These are phyloP conservation scores for Microbotryum lychnidis-dioicae DNA, from an alignment of 1,284 basidiomycete genomes.

Conservation along the genomic window DNA sequence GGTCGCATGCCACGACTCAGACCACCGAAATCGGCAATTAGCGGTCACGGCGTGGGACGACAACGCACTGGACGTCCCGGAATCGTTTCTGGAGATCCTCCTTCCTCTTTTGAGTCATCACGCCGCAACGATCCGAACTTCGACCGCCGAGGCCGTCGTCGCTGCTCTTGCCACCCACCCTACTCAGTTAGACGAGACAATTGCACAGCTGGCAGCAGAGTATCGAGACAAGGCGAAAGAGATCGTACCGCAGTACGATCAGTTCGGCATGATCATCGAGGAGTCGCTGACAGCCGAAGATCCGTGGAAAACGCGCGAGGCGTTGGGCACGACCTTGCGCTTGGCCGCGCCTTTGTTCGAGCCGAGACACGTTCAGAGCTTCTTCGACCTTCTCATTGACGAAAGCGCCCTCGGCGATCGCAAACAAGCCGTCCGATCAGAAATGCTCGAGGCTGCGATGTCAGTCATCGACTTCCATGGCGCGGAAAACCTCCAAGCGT, in stretches of 20 bases:
- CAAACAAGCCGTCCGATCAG: slow-evolving; percentile 67
- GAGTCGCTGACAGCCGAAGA: slow-evolving; percentile 83
- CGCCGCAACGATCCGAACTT: slow-evolving; percentile 69
- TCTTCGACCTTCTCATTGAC: slow-evolving; percentile 81
- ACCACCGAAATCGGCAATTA: slow-evolving; percentile 80
- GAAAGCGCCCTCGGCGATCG: slow-evolving; percentile 84
- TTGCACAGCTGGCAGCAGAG: slow-evolving; percentile 54
- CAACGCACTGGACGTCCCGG: slow-evolving; percentile 83
- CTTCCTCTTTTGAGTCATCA: slow-evolving; percentile 73
- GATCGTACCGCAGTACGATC: slow-evolving; percentile 63
- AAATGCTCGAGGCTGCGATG: slow-evolving; percentile 79
- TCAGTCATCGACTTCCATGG: slow-evolving; percentile 79
- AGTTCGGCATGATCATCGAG: slow-evolving; percentile 78
- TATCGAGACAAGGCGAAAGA: slow-evolving; percentile 85
- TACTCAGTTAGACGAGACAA: slow-evolving; percentile 51
- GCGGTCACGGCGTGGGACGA: slow-evolving; percentile 88
- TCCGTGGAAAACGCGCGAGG: slow-evolving; percentile 78
- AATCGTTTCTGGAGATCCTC: slow-evolving; percentile 58
- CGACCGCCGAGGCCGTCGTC: slow-evolving; percentile 65
- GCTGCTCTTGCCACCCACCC: slow-evolving; percentile 71
- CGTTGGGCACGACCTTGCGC: slow-evolving; percentile 64
- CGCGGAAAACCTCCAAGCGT: slow-evolving; percentile 57
- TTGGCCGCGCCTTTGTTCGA: slow-evolving; percentile 62
- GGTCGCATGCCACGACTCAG: slow-evolving; percentile 82
- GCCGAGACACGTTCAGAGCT: slow-evolving; percentile 58